Evolutionary conservation across 108 stramenopile species (phyloP).

Genomic region (Cyclotella sp.): DNA sequence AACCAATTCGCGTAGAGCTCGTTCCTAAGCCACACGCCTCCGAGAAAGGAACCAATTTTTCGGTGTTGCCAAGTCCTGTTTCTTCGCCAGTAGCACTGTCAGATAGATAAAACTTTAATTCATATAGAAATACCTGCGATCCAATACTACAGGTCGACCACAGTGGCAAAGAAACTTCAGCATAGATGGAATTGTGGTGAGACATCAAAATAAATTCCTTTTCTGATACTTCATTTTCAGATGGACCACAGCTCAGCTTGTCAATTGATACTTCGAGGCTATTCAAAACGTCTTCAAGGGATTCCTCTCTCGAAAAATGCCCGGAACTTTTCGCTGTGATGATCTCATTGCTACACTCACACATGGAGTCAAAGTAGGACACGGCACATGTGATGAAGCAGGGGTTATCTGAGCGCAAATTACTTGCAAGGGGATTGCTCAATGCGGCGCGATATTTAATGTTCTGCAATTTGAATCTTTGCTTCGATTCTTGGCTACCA

Average conservation of each 20-base stretch:
- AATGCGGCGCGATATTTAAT: slow-evolving; percentile 21
- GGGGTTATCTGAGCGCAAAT: slow-evolving; percentile 31
- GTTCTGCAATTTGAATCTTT: slow-evolving; percentile 10
- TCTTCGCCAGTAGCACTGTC: background rate
- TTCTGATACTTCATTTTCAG: slow-evolving; percentile 3
- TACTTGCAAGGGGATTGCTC: slow-evolving; percentile 4
- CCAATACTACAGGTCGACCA: slow-evolving; percentile 31
- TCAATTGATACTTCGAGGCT: background rate
- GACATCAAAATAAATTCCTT: background rate
- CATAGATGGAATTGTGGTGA: background rate
- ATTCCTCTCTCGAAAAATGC: background rate
- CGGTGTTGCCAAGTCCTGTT: background rate
- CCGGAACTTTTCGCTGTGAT: background rate
- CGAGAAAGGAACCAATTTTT: slow-evolving; percentile 19
- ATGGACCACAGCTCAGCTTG: background rate
- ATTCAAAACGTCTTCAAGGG: slow-evolving; percentile 15
- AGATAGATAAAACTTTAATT: slow-evolving; percentile 20
- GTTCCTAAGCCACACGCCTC: slow-evolving; percentile 18
- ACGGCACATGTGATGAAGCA: slow-evolving; percentile 16
- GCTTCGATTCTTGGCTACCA: background rate
- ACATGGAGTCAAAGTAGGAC: background rate
- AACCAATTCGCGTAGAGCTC: slow-evolving; percentile 30
- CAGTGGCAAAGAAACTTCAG: slow-evolving; percentile 18
- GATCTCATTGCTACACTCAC: slow-evolving; percentile 4
- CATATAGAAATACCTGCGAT: slow-evolving; percentile 23